phyloP scores from a whole-genome alignment of 768 basidiomycete species.

The Termitomyces sp. region DNA sequence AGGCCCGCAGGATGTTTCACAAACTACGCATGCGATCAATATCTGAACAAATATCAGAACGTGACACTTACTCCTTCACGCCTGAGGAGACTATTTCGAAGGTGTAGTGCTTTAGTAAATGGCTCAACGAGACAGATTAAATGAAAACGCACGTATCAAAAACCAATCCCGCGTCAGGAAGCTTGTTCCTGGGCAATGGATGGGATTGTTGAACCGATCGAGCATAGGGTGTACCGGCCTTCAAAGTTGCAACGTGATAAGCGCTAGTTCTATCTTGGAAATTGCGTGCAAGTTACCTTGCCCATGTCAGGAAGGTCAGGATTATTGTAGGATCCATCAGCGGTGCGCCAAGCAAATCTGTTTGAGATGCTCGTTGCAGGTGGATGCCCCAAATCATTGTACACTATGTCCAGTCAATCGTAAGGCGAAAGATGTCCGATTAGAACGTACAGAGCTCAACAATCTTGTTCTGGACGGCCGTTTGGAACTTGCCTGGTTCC shows the following conservation, averaged over 20 bases:
- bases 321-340: conserved; percentile 81
- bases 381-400: conserved; percentile 80
- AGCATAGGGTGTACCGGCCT: conserved; percentile 75
- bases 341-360: conserved; percentile 61
- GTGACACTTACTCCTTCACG: conserved; percentile 54
- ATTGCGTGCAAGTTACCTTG: conserved; percentile 31
- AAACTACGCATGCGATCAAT: conserved; percentile 40
- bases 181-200: conserved; percentile 59
- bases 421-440: background rate
- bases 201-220: conserved; percentile 74
- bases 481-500: conserved; percentile 40
- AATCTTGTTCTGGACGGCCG: conserved; percentile 38
- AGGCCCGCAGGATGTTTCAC: conserved; percentile 74
- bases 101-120: background rate
- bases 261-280: background rate
- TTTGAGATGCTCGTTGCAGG: conserved; percentile 65
- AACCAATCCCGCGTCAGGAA: conserved; percentile 77
- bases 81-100: conserved; percentile 44
- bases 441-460: conserved; percentile 53
- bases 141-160: conserved; percentile 61
- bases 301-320: conserved; percentile 67
- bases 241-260: background rate
- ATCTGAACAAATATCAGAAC: background rate
- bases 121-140: background rate
- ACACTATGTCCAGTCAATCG: conserved; percentile 42